Conservation (phyloP, 2,329 filamentous ascomycete species). For the Septoria petroselini region DNA sequence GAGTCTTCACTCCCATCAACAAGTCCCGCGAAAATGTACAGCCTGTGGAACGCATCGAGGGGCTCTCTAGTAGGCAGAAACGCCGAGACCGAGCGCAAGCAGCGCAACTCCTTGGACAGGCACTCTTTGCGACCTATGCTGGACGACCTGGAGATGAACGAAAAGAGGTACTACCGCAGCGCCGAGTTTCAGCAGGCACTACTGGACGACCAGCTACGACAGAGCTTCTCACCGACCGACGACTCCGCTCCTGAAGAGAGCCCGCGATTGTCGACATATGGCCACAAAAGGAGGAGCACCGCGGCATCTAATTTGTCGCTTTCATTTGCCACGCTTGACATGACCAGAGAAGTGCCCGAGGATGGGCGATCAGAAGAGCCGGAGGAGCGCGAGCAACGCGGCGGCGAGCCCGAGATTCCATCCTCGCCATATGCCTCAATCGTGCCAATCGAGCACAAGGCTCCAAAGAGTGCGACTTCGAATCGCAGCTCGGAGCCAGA, state of each 20-base stretch:
- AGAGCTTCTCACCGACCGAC: slow-evolving; percentile 1
- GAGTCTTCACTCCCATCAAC: too few species aligned
- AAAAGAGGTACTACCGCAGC: slow-evolving; percentile 23
- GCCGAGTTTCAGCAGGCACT: slow-evolving; percentile 25
- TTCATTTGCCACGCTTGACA: slow-evolving; percentile 15
- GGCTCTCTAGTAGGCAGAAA: not conserved
- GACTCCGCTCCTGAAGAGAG: slow-evolving; percentile 2
- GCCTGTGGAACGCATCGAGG: slow-evolving; percentile 3
- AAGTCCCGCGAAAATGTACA: slow-evolving; percentile 4
- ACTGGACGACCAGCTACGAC: slow-evolving; percentile 19
- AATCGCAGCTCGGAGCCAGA: slow-evolving; percentile 1
- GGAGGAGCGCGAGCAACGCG: not conserved
- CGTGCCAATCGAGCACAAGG: not conserved
- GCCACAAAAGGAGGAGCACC: slow-evolving; percentile 8
- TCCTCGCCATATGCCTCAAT: not conserved
- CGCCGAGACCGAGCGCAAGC: slow-evolving; percentile 1
- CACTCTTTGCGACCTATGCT: slow-evolving; percentile 12
- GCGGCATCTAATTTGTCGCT: slow-evolving; percentile 15
- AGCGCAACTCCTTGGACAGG: slow-evolving; percentile 16
- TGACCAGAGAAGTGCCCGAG: not conserved
- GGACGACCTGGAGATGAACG: slow-evolving; percentile 17
- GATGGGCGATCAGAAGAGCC: not conserved
- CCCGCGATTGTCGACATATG: slow-evolving; percentile 11
- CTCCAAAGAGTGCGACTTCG: not conserved
- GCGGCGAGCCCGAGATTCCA: not conserved